Base-by-base conservation (phyloP, 371 early-diverging fungal genomes). In the Rhizopus delemar region DNA sequence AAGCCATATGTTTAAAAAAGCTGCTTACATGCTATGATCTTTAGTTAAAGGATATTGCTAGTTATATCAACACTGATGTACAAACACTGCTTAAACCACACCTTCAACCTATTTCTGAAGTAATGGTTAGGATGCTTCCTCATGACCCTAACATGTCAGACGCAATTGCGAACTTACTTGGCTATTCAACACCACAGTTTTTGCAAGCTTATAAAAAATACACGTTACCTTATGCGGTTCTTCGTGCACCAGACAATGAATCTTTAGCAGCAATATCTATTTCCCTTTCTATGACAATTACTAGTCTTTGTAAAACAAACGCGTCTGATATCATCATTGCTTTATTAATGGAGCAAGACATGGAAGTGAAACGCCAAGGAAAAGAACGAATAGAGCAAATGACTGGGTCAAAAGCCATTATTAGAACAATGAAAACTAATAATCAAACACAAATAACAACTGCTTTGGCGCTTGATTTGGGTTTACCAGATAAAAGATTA, bases 381-480 rank as follows among this genome's bases (percentile, higher is more conserved):
- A 6, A 32, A 5, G 6, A 16, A 8, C 45, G 51, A 8, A 13
- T 65, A 5, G 34, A 33, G 3, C 15, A 8, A 1, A 22, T 56
- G 2, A n/a, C 34, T 0, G 22, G 13, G 2, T 11, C 36, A 0
- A 31, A 13, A 11, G 31, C 41, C 0, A 35, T 16, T 28, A 2
- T 55, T 13, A 32, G 22, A 46, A 0, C 29, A 0, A 22, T 59
- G 13, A 41, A 38, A 2, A 1, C 3, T 0, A 11, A 29, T 0
- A 59, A 62, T 9, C 9, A 22, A 2, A 62, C 62, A 8, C 50
- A 45, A 35, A 45, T 67, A 5, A 62, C 51, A 1, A 32, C 50
- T 13, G 43, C 7, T 2, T 31, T 62, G 7, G 62, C 56, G 3
- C 51, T 67, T 31, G 31, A 45, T 22, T 43, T 67, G 32, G 63